Percentiles rank a stretch among this genome's conserved stretches.
phyloP scores from a whole-genome alignment of 116 monocot species.

The Trichopus zeylanicus region DNA sequence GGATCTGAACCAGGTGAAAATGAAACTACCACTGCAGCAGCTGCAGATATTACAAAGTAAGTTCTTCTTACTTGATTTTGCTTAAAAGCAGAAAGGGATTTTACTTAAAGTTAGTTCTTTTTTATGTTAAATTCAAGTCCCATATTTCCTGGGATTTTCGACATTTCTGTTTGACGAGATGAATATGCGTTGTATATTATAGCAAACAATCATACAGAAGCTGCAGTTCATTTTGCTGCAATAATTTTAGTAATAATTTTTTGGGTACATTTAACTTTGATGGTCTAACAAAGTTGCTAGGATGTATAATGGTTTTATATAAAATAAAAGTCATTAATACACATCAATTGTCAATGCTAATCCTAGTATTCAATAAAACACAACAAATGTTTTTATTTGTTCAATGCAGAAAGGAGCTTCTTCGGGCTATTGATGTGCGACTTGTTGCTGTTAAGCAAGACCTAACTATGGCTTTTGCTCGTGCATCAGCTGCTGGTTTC shows the following conservation, averaged over 20 bases:
- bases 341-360: neutral
- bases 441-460: slow-evolving; percentile 79
- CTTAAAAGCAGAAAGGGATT: neutral
- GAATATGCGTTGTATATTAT: neutral
- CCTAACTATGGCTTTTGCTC: slow-evolving; percentile 61
- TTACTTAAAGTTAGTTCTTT: neutral
- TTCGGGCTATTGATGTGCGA: slow-evolving; percentile 86
- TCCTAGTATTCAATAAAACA: neutral
- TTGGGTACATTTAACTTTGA: neutral
- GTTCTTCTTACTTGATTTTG: slow-evolving; percentile 9
- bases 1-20: slow-evolving; percentile 33
- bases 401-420: slow-evolving; percentile 75
- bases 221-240: neutral
- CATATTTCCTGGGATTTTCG: neutral
- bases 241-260: too few relatives aligned
- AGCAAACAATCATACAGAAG: neutral
- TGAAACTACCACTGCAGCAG: slow-evolving; percentile 28
- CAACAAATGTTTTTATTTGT: neutral
- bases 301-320: too few relatives aligned
- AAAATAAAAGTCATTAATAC: neutral
- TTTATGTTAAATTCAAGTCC: neutral
- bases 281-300: neutral
- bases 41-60: slow-evolving; percentile 83
- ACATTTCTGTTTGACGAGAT: neutral
- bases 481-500: slow-evolving; percentile 88